These are phyloP conservation scores for Steccherinum ochraceum DNA, from an alignment of 768 basidiomycete genomes.

Conservation along the genomic window DNA sequence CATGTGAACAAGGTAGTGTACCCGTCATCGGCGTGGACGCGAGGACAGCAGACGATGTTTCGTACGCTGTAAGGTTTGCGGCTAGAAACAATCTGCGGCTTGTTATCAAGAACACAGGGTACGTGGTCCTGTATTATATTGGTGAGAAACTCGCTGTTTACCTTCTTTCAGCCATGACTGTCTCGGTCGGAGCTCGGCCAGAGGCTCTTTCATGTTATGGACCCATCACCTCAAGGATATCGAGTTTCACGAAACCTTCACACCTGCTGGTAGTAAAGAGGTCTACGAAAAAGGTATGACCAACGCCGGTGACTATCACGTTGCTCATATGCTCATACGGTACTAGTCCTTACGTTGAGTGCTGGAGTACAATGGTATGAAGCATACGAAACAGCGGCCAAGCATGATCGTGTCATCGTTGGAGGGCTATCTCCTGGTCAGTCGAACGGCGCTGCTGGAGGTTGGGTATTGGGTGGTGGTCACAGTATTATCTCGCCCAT, in stretches of 20 bases:
- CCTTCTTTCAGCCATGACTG: slow-evolving; percentile 26
- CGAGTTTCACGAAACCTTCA: slow-evolving; percentile 25
- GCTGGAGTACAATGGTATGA: slow-evolving; percentile 43
- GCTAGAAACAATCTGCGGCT: slow-evolving; percentile 29
- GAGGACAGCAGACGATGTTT: slow-evolving; percentile 30
- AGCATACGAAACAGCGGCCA: slow-evolving; percentile 32
- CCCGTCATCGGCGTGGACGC: slow-evolving; percentile 37
- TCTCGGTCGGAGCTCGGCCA: slow-evolving; percentile 32
- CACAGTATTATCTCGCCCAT: slow-evolving; percentile 34
- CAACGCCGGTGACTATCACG: too few relatives aligned
- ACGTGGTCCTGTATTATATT: background rate
- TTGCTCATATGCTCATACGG: too few relatives aligned
- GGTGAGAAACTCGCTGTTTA: background rate
- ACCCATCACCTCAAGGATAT: slow-evolving; percentile 35
- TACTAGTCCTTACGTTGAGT: slow-evolving; percentile 26
- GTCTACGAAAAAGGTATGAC: slow-evolving; percentile 18
- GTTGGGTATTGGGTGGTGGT: slow-evolving; percentile 43
- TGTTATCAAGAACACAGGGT: slow-evolving; percentile 26
- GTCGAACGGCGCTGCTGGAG: slow-evolving; percentile 41
- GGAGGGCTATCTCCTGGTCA: slow-evolving; percentile 35
- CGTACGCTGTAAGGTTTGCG: slow-evolving; percentile 34
- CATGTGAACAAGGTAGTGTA: slow-evolving; percentile 39
- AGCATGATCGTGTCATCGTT: slow-evolving; percentile 33
- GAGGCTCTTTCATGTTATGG: slow-evolving; percentile 34
- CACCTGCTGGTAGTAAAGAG: slow-evolving; percentile 24